Conservation (phyloP, 2,329 filamentous ascomycete genomes). For the Apiospora marii region DNA sequence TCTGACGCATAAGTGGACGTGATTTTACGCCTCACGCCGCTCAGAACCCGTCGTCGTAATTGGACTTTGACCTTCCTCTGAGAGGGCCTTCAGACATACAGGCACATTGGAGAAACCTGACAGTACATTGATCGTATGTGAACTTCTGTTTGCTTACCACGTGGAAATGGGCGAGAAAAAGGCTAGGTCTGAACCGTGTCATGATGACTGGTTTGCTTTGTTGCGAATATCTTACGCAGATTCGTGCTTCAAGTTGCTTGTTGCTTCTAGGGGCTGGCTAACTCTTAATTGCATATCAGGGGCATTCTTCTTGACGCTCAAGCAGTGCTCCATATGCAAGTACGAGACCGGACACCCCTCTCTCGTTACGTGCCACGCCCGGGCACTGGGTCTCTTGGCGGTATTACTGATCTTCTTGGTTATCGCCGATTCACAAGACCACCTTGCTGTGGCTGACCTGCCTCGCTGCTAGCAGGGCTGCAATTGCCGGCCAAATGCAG, state of each 20-base stretch:
- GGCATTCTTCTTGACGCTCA: too few species aligned
- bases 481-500: neutral
- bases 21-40: neutral
- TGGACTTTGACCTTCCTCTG: neutral
- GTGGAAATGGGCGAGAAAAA: neutral
- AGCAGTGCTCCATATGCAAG: neutral
- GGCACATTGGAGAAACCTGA: neutral
- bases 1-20: neutral
- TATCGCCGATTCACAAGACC: neutral
- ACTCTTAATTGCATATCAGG: too few species aligned
- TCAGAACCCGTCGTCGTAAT: neutral
- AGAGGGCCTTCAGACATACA: neutral
- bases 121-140: neutral
- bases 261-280: too few species aligned
- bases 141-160: neutral
- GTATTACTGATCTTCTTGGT: neutral
- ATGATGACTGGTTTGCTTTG: neutral
- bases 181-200: neutral
- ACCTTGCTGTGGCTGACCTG: too few species aligned
- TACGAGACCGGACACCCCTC: neutral
- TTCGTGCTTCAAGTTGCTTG: neutral
- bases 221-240: neutral
- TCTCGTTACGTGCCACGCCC: neutral
- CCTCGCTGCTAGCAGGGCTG: neutral
- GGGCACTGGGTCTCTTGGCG: neutral